Percentiles rank a stretch among this genome's conserved stretches.
phyloP scores from a whole-genome alignment of 352 stramenopile species.

The Plasmopara viticola region DNA sequence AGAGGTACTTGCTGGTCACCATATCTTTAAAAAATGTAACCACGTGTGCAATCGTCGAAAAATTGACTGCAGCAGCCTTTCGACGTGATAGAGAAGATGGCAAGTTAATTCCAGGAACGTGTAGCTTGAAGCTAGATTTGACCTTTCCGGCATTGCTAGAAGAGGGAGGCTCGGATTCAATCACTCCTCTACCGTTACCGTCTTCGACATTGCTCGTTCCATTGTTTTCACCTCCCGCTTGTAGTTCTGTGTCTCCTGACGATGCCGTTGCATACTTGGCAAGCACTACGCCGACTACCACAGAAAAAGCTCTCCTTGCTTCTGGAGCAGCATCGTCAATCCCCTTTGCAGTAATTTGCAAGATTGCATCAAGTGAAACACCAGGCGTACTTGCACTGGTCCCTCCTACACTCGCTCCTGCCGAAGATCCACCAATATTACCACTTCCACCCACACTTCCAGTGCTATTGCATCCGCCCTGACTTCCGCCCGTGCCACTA shows the following conservation, averaged over 20 bases:
- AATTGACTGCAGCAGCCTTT: slow-evolving; percentile 53
- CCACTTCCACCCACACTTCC: slow-evolving; percentile 14
- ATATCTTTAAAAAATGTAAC: slow-evolving; percentile 77
- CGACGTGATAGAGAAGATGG: slow-evolving; percentile 41
- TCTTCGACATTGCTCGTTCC: slow-evolving; percentile 27
- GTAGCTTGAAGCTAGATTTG: slow-evolving; percentile 72
- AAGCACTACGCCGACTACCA: slow-evolving; percentile 70
- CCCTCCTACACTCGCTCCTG: slow-evolving; percentile 12
- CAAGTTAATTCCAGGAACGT: slow-evolving; percentile 53
- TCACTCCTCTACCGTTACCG: slow-evolving; percentile 18
- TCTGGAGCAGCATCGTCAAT: slow-evolving; percentile 72
- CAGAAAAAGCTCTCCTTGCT: slow-evolving; percentile 48
- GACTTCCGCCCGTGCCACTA: slow-evolving; percentile 1
- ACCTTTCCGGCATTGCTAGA: slow-evolving; percentile 29
- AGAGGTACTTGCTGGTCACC: slow-evolving; percentile 55
- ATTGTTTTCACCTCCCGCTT: slow-evolving; percentile 14
- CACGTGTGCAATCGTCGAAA: slow-evolving; percentile 69
- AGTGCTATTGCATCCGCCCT: slow-evolving; percentile 16
- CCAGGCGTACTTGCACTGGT: slow-evolving; percentile 15
- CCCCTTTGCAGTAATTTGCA: slow-evolving; percentile 62
- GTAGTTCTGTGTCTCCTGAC: slow-evolving; percentile 39
- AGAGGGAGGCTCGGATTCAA: slow-evolving; percentile 20
- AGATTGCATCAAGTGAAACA: slow-evolving; percentile 62
- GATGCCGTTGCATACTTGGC: slow-evolving; percentile 61
- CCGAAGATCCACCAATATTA: slow-evolving; percentile 9